Percentiles rank a stretch among this genome's conserved stretches.
These are phyloP conservation scores for Ophiostoma sp. DNA, from an alignment of 2,329 filamentous ascomycete species.

Conservation along the genomic window DNA sequence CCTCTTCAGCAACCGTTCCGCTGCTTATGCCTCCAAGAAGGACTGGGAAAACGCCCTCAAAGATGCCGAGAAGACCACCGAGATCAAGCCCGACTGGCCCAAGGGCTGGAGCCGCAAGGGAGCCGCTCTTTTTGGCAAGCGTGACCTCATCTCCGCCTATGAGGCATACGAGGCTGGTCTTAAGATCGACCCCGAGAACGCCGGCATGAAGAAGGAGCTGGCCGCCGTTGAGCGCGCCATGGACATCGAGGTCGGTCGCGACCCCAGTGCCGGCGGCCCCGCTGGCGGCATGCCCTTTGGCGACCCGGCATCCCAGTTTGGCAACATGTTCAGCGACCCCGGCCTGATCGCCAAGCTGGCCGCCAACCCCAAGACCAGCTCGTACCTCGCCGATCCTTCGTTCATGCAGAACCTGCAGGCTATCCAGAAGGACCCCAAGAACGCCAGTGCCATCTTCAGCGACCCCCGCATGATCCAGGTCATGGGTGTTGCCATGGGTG, in stretches of 20 bases:
- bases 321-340: slow-evolving; percentile 90
- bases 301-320: slow-evolving; percentile 44
- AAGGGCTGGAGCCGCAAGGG: slow-evolving; percentile 96
- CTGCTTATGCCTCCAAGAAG: slow-evolving; percentile 78
- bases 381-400: slow-evolving; percentile 69
- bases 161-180: slow-evolving; percentile 94
- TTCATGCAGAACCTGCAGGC: slow-evolving; percentile 90
- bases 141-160: slow-evolving; percentile 76
- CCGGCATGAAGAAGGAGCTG: slow-evolving; percentile 84
- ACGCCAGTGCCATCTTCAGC: slow-evolving; percentile 71
- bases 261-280: slow-evolving; percentile 17
- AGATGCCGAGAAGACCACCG: slow-evolving; percentile 88
- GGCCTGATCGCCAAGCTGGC: slow-evolving; percentile 86
- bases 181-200: slow-evolving; percentile 86
- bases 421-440: slow-evolving; percentile 73
- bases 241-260: slow-evolving; percentile 54
- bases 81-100: slow-evolving; percentile 95
- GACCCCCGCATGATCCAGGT: slow-evolving; percentile 93
- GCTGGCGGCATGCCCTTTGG: slow-evolving; percentile 48
- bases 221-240: slow-evolving; percentile 83
- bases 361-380: slow-evolving; percentile 85
- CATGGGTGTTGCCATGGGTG: slow-evolving; percentile 85
- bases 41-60: slow-evolving; percentile 78
- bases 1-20: slow-evolving; percentile 95
- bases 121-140: slow-evolving; percentile 78